Evolutionary conservation across 1,139 yeast species (phyloP).

Genomic region (Geotrichum phurueaensis): DNA sequence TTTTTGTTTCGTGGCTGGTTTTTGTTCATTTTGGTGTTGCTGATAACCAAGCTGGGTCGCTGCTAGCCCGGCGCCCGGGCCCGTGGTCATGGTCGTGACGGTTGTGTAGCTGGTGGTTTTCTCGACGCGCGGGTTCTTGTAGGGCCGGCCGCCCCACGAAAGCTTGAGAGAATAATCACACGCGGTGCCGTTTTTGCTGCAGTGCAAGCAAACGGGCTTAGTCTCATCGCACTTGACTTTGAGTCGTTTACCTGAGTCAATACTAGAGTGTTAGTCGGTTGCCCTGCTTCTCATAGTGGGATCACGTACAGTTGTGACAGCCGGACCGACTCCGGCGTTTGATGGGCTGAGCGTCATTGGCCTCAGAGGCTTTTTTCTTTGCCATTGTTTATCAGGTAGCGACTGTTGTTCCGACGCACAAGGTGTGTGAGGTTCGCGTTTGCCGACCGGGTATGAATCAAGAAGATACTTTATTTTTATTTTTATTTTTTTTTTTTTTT

Average conservation of each 20-base stretch:
- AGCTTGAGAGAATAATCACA: slow-evolving; percentile 66
- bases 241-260: slow-evolving; percentile 20
- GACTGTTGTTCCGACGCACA: no score
- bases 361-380: neutral
- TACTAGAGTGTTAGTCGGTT: neutral
- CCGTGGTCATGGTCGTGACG: neutral
- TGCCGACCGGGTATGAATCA: no score
- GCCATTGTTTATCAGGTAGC: neutral
- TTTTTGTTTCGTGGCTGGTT: slow-evolving; percentile 22
- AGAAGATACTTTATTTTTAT: no score
- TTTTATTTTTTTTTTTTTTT: no score
- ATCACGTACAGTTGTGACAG: slow-evolving; percentile 31
- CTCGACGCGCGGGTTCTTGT: slow-evolving; percentile 32
- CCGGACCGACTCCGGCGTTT: slow-evolving; percentile 31
- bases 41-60: slow-evolving; percentile 21
- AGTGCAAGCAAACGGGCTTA: slow-evolving; percentile 61
- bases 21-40: slow-evolving; percentile 20
- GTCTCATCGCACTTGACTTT: slow-evolving; percentile 52
- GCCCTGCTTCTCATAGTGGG: neutral
- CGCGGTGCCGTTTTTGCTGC: slow-evolving; percentile 42
- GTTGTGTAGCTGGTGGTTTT: slow-evolving; percentile 1
- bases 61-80: neutral
- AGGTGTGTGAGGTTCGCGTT: no score
- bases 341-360: slow-evolving; percentile 13
- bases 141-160: slow-evolving; percentile 77